phyloP scores from a whole-genome alignment of 768 basidiomycete species.

The Kwoniella botswanensis region DNA sequence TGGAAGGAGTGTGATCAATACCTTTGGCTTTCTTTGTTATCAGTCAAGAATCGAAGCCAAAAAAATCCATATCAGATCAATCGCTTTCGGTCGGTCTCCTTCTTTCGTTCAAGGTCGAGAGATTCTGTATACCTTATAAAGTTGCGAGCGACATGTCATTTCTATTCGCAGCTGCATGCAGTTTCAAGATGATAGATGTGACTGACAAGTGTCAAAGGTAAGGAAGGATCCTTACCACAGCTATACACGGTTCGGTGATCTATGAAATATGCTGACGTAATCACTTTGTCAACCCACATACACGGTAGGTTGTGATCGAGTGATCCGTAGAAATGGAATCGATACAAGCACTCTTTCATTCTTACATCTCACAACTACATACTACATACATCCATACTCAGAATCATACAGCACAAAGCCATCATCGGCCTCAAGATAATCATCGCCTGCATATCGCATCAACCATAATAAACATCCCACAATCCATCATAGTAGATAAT shows the following conservation, averaged over 20 bases:
- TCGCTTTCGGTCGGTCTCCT: neutral
- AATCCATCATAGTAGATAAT: neutral
- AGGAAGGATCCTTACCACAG: too few species aligned
- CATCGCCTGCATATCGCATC: too few species aligned
- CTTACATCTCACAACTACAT: neutral
- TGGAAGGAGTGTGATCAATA: neutral
- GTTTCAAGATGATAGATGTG: too few species aligned
- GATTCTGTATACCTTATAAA: neutral
- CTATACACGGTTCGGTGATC: too few species aligned
- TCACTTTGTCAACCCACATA: neutral
- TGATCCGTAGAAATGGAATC: too few species aligned
- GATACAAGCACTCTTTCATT: neutral
- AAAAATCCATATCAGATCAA: neutral
- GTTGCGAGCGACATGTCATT: neutral
- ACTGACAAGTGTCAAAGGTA: too few species aligned
- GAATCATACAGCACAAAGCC: too few species aligned
- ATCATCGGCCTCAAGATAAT: too few species aligned
- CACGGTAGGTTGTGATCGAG: too few species aligned
- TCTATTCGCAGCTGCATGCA: too few species aligned
- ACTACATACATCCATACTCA: neutral
- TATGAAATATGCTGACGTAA: neutral
- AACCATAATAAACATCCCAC: too few species aligned
- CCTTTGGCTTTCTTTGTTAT: neutral
- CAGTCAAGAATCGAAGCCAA: neutral
- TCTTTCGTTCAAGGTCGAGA: neutral